Conservation (phyloP, 352 stramenopile genomes). For the Pythium grandisporangium region DNA sequence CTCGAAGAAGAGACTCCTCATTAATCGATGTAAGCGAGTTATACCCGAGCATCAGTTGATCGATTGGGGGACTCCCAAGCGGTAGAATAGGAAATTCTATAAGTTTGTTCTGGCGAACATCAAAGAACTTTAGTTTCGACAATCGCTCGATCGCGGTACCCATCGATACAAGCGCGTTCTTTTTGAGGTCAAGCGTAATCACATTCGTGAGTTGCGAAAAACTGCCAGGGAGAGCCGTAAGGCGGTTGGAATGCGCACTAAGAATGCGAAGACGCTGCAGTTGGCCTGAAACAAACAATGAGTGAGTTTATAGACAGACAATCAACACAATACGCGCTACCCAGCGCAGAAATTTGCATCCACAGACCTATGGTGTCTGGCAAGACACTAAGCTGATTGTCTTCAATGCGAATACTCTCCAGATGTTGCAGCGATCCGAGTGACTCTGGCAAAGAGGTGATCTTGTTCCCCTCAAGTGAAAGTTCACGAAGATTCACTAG, state of each 20-base stretch:
- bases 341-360: too few relatives aligned
- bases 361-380: slow-evolving; percentile 38
- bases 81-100: slow-evolving; percentile 47
- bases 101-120: slow-evolving; percentile 70
- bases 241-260: slow-evolving; percentile 50
- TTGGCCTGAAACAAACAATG: slow-evolving; percentile 9
- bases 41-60: slow-evolving; percentile 71
- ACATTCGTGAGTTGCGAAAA: slow-evolving; percentile 35
- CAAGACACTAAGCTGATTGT: slow-evolving; percentile 39
- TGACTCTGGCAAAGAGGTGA: slow-evolving; percentile 42
- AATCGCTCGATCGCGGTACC: slow-evolving; percentile 22
- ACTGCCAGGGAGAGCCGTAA: slow-evolving; percentile 34
- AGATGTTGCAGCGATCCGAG: slow-evolving; percentile 30
- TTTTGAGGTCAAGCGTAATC: slow-evolving; percentile 60
- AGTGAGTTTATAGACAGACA: not conserved
- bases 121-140: slow-evolving; percentile 38
- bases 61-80: slow-evolving; percentile 24
- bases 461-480: slow-evolving; percentile 52
- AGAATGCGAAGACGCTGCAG: slow-evolving; percentile 44
- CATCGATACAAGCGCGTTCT: slow-evolving; percentile 42
- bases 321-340: too few relatives aligned
- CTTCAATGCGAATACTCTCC: slow-evolving; percentile 54
- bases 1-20: slow-evolving; percentile 28
- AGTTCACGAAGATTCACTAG: slow-evolving; percentile 56
- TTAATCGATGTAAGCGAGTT: slow-evolving; percentile 48